These are phyloP conservation scores for Hymenoscyphus repandus DNA, from an alignment of 2,329 filamentous ascomycete genomes.

Conservation along the genomic window DNA sequence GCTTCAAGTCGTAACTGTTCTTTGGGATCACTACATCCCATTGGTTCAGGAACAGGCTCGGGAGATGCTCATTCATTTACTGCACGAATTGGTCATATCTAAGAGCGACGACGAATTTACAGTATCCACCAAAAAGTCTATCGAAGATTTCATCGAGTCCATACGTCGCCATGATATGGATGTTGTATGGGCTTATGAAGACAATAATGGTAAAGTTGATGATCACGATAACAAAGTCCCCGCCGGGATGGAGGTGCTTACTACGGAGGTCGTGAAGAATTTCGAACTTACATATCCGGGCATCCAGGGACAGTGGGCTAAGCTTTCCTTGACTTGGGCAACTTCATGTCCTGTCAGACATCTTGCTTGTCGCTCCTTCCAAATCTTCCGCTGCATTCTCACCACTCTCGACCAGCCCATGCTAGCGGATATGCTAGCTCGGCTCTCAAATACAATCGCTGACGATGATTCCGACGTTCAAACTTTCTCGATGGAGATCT, in stretches of 20 bases:
- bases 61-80: slow-evolving; percentile 96
- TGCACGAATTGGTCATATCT: slow-evolving; percentile 88
- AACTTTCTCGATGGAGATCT: slow-evolving; percentile 95
- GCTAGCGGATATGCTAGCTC: slow-evolving; percentile 93
- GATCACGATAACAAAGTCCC: slow-evolving; percentile 77
- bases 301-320: slow-evolving; percentile 87
- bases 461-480: slow-evolving; percentile 93
- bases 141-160: slow-evolving; percentile 82
- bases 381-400: slow-evolving; percentile 91
- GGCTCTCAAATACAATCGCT: slow-evolving; percentile 93
- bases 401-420: slow-evolving; percentile 87
- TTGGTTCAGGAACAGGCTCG: slow-evolving; percentile 94
- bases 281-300: slow-evolving; percentile 81
- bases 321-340: slow-evolving; percentile 87
- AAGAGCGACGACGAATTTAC: slow-evolving; percentile 66
- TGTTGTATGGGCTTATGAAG: slow-evolving; percentile 92
- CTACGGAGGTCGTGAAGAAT: slow-evolving; percentile 74
- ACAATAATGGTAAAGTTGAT: slow-evolving; percentile 75
- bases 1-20: slow-evolving; percentile 83
- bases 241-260: slow-evolving; percentile 78
- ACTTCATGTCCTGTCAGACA: slow-evolving; percentile 95
- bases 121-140: slow-evolving; percentile 58
- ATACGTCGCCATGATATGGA: slow-evolving; percentile 78
- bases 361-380: slow-evolving; percentile 92
- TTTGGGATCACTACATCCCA: slow-evolving; percentile 96